Evolutionary conservation across 495 filamentous ascomycete genomes (phyloP).

Genomic region (Pyrenopolyporus hunteri): DNA sequence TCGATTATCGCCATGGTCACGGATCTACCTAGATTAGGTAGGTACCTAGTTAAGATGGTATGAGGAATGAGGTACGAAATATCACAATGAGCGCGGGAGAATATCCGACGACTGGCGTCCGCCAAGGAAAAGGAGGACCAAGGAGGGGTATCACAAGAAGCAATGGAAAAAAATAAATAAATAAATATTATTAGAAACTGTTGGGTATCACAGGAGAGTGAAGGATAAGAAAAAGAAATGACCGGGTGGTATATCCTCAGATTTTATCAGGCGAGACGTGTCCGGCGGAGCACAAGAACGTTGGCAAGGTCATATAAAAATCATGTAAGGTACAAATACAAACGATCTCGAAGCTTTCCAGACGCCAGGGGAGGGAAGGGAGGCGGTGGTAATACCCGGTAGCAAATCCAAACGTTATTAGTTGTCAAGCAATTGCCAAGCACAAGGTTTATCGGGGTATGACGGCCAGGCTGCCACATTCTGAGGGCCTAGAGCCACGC

Average conservation of each 20-base stretch:
- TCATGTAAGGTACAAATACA: constrained; percentile 1
- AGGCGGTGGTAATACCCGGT: no score
- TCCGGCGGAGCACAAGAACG: not conserved
- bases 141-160: constrained; percentile 36
- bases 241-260: not conserved
- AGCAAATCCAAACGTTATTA: no score
- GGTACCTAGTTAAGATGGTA: constrained; percentile 1
- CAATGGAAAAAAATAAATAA: no score
- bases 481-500: no score
- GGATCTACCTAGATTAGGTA: no score
- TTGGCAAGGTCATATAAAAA: not conserved
- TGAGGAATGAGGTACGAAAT: not conserved
- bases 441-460: no score
- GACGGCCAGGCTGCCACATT: not conserved
- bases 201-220: constrained; percentile 16
- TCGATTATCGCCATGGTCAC: constrained; percentile 28
- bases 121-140: not conserved
- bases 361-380: not conserved
- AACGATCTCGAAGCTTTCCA: constrained; percentile 14
- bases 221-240: not conserved
- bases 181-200: constrained; percentile 1
- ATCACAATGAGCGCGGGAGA: not conserved
- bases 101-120: no score
- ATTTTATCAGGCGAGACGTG: constrained; percentile 5
- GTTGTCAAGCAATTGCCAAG: no score